Conservation (phyloP, 2,329 filamentous ascomycete genomes). For the Fusarium sp. region DNA sequence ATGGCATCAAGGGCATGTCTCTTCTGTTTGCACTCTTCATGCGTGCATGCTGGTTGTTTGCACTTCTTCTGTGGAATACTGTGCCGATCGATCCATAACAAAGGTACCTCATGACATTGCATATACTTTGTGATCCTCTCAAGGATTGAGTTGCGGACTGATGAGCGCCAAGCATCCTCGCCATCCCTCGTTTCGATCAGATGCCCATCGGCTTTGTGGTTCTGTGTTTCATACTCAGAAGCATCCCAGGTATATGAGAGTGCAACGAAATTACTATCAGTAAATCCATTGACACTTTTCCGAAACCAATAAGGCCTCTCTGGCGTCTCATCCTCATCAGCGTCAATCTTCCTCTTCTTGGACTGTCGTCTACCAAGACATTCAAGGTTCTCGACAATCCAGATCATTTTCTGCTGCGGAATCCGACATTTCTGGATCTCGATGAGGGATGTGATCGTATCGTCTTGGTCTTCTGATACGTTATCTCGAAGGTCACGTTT, state of each 20-base stretch:
- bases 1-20: conserved; percentile 46
- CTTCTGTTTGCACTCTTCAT: conserved; percentile 42
- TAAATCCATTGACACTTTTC: conserved; percentile 17
- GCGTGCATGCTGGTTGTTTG: conserved; percentile 16
- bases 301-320: conserved; percentile 25
- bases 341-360: conserved; percentile 10
- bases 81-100: conserved; percentile 49
- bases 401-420: conserved; percentile 36
- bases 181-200: conserved; percentile 18
- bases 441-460: background rate
- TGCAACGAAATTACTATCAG: conserved; percentile 12
- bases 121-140: conserved; percentile 44
- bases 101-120: conserved; percentile 23
- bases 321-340: fast-evolving
- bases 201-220: background rate
- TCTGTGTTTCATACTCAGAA: conserved; percentile 18
- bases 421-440: conserved; percentile 22
- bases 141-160: conserved; percentile 43
- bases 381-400: conserved; percentile 38
- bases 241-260: conserved; percentile 38
- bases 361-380: conserved; percentile 18
- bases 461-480: fast-evolving
- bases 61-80: conserved; percentile 45
- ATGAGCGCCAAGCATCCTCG: conserved; percentile 9
- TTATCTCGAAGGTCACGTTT: background rate